These are phyloP conservation scores for Lepidium didymum DNA, from an alignment of 345 rosid genomes.

Conservation along the genomic window DNA sequence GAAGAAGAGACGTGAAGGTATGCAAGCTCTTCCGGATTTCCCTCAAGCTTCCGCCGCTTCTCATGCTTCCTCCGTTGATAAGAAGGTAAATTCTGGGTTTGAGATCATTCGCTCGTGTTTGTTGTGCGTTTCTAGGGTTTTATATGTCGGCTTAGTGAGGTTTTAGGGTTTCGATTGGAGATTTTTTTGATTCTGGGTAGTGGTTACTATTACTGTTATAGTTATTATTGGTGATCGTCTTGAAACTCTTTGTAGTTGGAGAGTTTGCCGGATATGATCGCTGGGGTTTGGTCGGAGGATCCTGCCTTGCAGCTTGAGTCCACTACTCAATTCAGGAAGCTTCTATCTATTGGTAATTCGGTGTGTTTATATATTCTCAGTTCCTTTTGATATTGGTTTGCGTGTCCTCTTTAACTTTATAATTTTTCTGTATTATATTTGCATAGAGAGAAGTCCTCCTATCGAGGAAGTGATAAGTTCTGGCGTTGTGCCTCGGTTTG, in stretches of 20 bases:
- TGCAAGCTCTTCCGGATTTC: conserved; percentile 42
- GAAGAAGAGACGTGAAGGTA: conserved; percentile 91
- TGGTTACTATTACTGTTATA: background rate
- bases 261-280: conserved; percentile 64
- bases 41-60: conserved; percentile 36
- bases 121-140: background rate
- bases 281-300: conserved; percentile 58
- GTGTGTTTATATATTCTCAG: background rate
- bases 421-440: background rate
- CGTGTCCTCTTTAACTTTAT: background rate
- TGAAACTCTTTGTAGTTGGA: conserved; percentile 46
- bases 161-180: background rate
- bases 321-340: conserved; percentile 78
- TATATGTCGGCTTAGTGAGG: background rate
- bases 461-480: conserved; percentile 71
- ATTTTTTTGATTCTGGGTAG: background rate
- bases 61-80: conserved; percentile 42
- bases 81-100: conserved; percentile 36
- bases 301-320: conserved; percentile 59
- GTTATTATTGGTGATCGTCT: background rate
- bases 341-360: conserved; percentile 65
- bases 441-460: conserved; percentile 75
- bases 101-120: background rate
- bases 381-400: background rate
- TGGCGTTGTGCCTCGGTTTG: conserved; percentile 85